Percentiles rank a stretch among this genome's conserved stretches.
Conservation (phyloP, 371 early-diverging fungal genomes). For the Lichtheimia hyalospora region DNA sequence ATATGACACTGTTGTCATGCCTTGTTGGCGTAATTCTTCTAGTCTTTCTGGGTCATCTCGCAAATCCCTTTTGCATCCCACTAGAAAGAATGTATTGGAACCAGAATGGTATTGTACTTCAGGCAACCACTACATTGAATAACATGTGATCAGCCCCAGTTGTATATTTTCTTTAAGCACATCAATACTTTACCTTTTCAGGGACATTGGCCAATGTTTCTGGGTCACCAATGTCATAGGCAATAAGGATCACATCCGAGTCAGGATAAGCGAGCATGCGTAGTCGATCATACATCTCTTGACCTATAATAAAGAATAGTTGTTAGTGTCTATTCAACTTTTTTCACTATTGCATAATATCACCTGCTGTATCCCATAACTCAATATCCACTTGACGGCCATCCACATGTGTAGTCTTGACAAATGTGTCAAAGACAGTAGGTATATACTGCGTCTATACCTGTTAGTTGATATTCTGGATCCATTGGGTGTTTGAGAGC, state of each 20-base stretch:
- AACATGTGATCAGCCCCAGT: no score
- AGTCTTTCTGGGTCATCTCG: constrained; percentile 67
- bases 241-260: constrained; percentile 86
- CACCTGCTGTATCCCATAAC: constrained; percentile 73
- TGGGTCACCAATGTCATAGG: constrained; percentile 79
- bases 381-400: constrained; percentile 59
- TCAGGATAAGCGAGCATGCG: constrained; percentile 90
- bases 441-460: constrained; percentile 39
- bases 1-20: constrained; percentile 82
- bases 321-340: not conserved
- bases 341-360: not conserved
- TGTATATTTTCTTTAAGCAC: no score
- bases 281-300: constrained; percentile 92
- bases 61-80: constrained; percentile 85
- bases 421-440: constrained; percentile 68
- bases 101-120: constrained; percentile 77
- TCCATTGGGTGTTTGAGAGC: no score
- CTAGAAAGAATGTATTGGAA: constrained; percentile 70
- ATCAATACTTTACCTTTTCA: constrained; percentile 48
- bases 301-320: constrained; percentile 34
- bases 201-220: constrained; percentile 85
- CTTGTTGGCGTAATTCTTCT: constrained; percentile 65
- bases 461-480: no score
- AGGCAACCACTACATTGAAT: constrained; percentile 70
- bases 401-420: constrained; percentile 64